Base-by-base conservation (phyloP, 2,329 filamentous ascomycete genomes). In the Aspergillus ustus region DNA sequence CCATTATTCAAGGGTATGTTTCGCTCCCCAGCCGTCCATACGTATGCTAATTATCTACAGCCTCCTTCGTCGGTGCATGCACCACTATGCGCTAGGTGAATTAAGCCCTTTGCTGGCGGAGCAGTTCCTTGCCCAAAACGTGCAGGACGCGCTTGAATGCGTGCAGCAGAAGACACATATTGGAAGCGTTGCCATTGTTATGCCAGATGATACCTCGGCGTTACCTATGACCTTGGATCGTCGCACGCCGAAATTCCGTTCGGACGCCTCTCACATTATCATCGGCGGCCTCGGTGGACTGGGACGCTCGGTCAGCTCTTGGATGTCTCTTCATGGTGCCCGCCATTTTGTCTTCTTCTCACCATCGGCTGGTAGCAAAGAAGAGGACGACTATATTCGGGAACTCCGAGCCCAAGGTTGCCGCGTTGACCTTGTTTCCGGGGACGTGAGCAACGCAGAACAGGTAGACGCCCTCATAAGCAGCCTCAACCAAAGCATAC, bases 171-270 rank as follows among this genome's bases (percentile, higher is more conserved):
- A 75, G 0, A 65, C 64, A 1, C 75, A 80, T 49, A 72, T 77
- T 2, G 78, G 79, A 4, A 81, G 79, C 61, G 65, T 80, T 4
- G 74, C 79, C 7, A 60, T 81, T 9, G 63, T 64, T 8, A 67
- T 75, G 44, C 64, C 67, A 17, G 55, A 59, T 7, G 19, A 52
- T 3, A 2, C 28, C 13, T 51, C 48, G 22, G 19, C 6, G 2
- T 17, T 59, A 13, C 25, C 40, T 3, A 43, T 48, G 4, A 13
- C 11, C 6, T 34, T 44, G 11, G 17, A 20, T 15, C 49, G 4
- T n/a, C 52, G 29, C 34, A 25, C 28, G 15, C 48, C 49, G 11
- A 6, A 15, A 52, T 78, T 7, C 76, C 74, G 13, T 57, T 72
- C 19, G 59, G 61, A 28, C 69, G 37, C n/a, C 7, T 46, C 48